These are phyloP conservation scores for Phaeoacremonium minimum DNA, from an alignment of 2,329 filamentous ascomycete species.

Conservation along the genomic window DNA sequence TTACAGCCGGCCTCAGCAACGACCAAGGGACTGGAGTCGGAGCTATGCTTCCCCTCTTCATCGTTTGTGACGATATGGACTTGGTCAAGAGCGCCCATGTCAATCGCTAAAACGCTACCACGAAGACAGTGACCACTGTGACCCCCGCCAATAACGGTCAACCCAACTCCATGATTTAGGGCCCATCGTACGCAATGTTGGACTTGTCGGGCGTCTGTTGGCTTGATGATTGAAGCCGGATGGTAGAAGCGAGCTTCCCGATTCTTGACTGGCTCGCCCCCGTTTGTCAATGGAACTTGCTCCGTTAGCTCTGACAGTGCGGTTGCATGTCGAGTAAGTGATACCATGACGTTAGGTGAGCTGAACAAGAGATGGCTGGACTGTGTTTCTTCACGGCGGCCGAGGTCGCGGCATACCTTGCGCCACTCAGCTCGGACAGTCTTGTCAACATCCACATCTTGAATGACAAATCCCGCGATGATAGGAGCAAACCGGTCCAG, in stretches of 20 bases:
- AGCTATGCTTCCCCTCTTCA: conserved; percentile 11
- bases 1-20: conserved; percentile 53
- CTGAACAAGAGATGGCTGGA: conserved; percentile 40
- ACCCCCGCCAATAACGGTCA: conserved; percentile 53
- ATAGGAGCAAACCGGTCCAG: conserved; percentile 51
- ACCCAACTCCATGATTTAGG: conserved; percentile 31
- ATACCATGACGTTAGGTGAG: conserved; percentile 42
- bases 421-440: conserved; percentile 38
- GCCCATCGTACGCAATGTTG: conserved; percentile 56
- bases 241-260: conserved; percentile 38
- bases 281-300: conserved; percentile 29
- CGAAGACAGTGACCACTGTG: conserved; percentile 56
- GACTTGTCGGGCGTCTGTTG: conserved; percentile 41
- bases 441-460: conserved; percentile 22
- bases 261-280: conserved; percentile 39
- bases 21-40: conserved; percentile 28
- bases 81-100: conserved; percentile 53
- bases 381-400: conserved; percentile 27
- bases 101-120: conserved; percentile 48
- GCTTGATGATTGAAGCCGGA: conserved; percentile 40
- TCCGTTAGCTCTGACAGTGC: conserved; percentile 34
- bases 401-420: conserved; percentile 43
- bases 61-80: conserved; percentile 34
- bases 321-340: conserved; percentile 42
- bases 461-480: conserved; percentile 38